A percentile compares a stretch with the other conserved stretches of the same genome.
These are phyloP conservation scores for Candida orba DNA, from an alignment of 805 yeast genomes.

Conservation along the genomic window DNA sequence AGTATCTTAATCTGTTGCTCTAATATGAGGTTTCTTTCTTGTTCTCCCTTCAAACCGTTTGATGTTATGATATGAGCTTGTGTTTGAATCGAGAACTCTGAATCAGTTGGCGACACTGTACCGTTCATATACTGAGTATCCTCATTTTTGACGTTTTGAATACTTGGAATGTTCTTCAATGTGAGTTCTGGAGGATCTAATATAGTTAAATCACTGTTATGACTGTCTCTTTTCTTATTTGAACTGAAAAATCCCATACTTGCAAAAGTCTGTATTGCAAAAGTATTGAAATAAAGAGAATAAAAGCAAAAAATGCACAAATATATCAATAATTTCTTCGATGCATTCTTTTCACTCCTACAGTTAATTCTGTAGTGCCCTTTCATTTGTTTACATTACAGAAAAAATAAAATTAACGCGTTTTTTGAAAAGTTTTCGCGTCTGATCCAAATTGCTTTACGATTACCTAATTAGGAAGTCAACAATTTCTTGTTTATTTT, in stretches of 20 bases:
- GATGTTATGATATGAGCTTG: slow-evolving; percentile 8
- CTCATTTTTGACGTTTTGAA: too few species aligned
- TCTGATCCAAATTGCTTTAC: background rate
- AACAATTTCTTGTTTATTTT: slow-evolving; percentile 1
- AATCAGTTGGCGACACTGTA: slow-evolving; percentile 7
- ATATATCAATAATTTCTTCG: background rate
- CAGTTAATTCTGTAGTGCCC: too few species aligned
- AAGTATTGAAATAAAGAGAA: background rate
- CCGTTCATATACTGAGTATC: too few species aligned
- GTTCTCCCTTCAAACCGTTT: slow-evolving; percentile 20
- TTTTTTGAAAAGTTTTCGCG: background rate
- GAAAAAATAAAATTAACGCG: too few species aligned
- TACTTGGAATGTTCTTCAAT: background rate
- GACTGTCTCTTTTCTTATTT: slow-evolving; percentile 2
- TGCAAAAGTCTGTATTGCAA: too few species aligned
- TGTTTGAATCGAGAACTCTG: slow-evolving; percentile 6
- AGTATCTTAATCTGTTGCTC: slow-evolving; percentile 22
- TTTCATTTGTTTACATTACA: too few species aligned
- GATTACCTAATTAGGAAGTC: slow-evolving; percentile 8
- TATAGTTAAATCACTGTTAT: slow-evolving; percentile 13
- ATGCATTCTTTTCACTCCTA: too few species aligned
- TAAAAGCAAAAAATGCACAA: background rate
- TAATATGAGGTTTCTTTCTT: slow-evolving; percentile 20
- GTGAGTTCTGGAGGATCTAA: slow-evolving; percentile 16
- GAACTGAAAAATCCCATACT: slow-evolving; percentile 4